These are phyloP conservation scores for Trebouxia sp. DNA, from an alignment of 139 green algal species.

Conservation along the genomic window DNA sequence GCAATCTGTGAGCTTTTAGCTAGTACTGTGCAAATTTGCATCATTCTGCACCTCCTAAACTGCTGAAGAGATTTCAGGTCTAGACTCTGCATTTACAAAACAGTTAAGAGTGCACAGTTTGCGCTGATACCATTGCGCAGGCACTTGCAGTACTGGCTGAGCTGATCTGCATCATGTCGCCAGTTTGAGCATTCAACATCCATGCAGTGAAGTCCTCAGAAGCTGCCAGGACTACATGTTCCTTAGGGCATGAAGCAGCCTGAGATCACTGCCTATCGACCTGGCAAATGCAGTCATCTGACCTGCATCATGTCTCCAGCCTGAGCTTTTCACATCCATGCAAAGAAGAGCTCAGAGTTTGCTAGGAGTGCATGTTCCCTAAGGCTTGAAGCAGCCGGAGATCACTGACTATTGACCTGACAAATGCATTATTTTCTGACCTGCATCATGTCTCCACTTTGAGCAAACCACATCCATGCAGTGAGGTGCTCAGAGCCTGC, in stretches of 20 bases:
- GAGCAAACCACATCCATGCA: background rate
- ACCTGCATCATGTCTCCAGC: conserved; percentile 88
- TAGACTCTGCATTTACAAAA: no score
- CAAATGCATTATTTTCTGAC: conserved; percentile 39
- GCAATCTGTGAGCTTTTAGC: background rate
- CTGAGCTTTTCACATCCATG: conserved; percentile 95
- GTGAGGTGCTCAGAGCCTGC: background rate
- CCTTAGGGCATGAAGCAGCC: no score
- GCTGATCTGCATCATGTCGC: conserved; percentile 82
- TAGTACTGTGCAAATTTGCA: background rate
- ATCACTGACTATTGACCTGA: background rate
- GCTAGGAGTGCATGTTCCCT: conserved; percentile 84
- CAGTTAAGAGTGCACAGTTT: no score
- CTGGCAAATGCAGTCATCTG: background rate
- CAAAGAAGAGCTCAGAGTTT: conserved; percentile 88
- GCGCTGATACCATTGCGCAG: background rate
- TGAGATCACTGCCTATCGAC: background rate
- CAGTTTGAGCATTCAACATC: conserved; percentile 92
- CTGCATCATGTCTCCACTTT: conserved; percentile 69
- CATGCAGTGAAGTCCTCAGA: conserved; percentile 91
- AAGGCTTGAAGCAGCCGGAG: no score
- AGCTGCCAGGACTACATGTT: conserved; percentile 86
- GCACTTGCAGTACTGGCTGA: background rate
- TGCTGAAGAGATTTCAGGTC: no score
- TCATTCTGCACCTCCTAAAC: no score